Evolutionary conservation across 495 filamentous ascomycete genomes (phyloP), one percentile per base, ranked within the genome.

Genomic region (Daldinia grandis): DNA sequence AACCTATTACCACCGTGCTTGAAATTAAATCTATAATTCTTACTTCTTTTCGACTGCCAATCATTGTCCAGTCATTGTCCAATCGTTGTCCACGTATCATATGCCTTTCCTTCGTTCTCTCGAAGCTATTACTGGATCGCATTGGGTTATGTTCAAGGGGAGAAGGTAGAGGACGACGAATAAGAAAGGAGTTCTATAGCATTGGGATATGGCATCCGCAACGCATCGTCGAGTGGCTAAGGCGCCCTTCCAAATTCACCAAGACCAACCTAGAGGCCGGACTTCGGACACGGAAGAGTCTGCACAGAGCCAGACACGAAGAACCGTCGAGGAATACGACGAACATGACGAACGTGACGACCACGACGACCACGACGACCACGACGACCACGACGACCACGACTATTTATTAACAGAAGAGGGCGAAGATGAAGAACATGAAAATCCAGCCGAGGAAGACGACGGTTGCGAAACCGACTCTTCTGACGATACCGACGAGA

Each of bases 401-500:
- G 62, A 71, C 21, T 64, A 67, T 15, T 8, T 31, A 37, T 27
- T 64, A 53, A 71, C 72, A 24, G 78, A 77, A 37, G 77, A 81
- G 24, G 79, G 81, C 37, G 78, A 79, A 14, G 74, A 73, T 12
- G 64, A 76, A 37, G 73, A 81, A 19, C 31, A 58, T 8, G 58
- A 67, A 1, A 79, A 81, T 4, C 80, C 81, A 5, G 78, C 78
- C 17, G 82, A 81, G n/a, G 78, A 86, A 40, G 84, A 85, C 3
- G 77, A 84, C 33, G 58, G 54, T 4, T 58, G 47, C 47, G 79
- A 79, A 28, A 78, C 82, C 17, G 82, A 83, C 6, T 81, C 79
- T 35, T 84, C 85, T 0, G 87, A 89, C 2, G 73, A 72, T 17
- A 88, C 90, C 19, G 87, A 91, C 64, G 84, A 87, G 38, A 83